phyloP scores from a whole-genome alignment of 1,284 basidiomycete genomes.

The Melampsora larici-populina region DNA sequence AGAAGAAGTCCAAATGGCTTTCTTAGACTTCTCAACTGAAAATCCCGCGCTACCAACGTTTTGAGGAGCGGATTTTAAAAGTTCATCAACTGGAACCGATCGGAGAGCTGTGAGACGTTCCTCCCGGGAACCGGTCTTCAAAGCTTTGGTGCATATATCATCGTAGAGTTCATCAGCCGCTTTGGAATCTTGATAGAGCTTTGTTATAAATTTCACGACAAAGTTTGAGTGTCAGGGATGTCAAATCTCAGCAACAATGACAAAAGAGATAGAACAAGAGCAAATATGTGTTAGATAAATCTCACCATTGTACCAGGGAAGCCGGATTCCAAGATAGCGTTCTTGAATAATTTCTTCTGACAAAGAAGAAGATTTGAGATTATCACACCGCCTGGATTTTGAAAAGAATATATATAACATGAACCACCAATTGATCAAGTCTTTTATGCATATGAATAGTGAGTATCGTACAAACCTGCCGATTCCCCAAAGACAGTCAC shows the following conservation, averaged over 20 bases:
- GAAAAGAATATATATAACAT: no score
- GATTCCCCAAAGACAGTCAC: slow-evolving; percentile 41
- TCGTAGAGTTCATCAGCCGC: not conserved
- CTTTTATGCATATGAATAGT: not conserved
- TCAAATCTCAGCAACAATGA: not conserved
- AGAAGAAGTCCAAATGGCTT: slow-evolving; percentile 5
- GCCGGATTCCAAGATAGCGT: slow-evolving; percentile 37
- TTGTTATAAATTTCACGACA: no score
- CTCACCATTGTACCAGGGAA: slow-evolving; percentile 24
- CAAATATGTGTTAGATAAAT: no score
- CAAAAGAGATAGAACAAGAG: no score
- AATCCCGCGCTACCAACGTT: not conserved
- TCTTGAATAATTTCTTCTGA: slow-evolving; percentile 34
- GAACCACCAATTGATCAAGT: not conserved
- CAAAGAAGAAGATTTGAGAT: slow-evolving; percentile 20
- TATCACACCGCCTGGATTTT: slow-evolving; percentile 20
- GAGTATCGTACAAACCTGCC: no score
- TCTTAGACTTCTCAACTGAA: slow-evolving; percentile 22
- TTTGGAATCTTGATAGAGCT: not conserved
- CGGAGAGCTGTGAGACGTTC: slow-evolving; percentile 18
- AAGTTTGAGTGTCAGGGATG: no score
- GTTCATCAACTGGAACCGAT: not conserved
- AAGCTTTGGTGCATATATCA: not conserved
- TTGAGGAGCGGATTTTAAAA: not conserved
- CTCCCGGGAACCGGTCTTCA: not conserved